Percentiles rank a stretch among this genome's conserved stretches.
These are phyloP conservation scores for Xylariaceae sp. DNA, from an alignment of 2,329 filamentous ascomycete genomes.

Conservation along the genomic window DNA sequence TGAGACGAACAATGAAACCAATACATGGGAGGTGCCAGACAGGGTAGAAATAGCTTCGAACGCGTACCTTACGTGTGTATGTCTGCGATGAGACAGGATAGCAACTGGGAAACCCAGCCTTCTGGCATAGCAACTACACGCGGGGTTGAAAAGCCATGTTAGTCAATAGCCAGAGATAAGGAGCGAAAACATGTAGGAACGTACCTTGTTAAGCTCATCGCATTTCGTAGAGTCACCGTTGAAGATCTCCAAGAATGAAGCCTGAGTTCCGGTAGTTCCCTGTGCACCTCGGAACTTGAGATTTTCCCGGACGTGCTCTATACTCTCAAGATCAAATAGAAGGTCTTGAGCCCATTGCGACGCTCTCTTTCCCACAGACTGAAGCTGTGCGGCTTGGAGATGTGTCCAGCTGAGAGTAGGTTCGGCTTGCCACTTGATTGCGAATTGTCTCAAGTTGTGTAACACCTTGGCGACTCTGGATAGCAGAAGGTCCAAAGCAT, in stretches of 20 bases:
- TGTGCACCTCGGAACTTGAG: conserved; percentile 63
- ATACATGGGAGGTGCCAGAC: too few species aligned
- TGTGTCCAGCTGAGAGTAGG: conserved; percentile 75
- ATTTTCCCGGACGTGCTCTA: conserved; percentile 66
- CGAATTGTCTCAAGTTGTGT: conserved; percentile 69
- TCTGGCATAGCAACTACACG: conserved; percentile 38
- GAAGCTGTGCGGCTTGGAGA: conserved; percentile 19
- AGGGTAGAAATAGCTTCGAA: too few species aligned
- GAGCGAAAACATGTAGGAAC: conserved; percentile 37
- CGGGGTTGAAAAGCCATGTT: too few species aligned
- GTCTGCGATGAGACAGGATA: conserved; percentile 62
- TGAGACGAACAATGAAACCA: too few species aligned
- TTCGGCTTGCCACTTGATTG: conserved; percentile 58
- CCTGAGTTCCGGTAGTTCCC: conserved; percentile 72
- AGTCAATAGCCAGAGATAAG: too few species aligned
- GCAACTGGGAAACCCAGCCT: conserved; percentile 52
- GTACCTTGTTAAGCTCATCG: conserved; percentile 53
- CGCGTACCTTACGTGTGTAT: conserved; percentile 24
- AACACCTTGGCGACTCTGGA: conserved; percentile 79
- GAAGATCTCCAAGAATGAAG: conserved; percentile 61
- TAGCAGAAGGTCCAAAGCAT: conserved; percentile 72
- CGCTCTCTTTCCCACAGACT: conserved; percentile 53
- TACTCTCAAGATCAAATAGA: conserved; percentile 69
- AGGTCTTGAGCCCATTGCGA: conserved; percentile 74
- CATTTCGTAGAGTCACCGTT: conserved; percentile 47